A percentile compares a stretch with the other conserved stretches of the same genome.
Evolutionary conservation across 2,329 filamentous ascomycete species (phyloP).

Genomic region (Pseudogymnoascus sp.): DNA sequence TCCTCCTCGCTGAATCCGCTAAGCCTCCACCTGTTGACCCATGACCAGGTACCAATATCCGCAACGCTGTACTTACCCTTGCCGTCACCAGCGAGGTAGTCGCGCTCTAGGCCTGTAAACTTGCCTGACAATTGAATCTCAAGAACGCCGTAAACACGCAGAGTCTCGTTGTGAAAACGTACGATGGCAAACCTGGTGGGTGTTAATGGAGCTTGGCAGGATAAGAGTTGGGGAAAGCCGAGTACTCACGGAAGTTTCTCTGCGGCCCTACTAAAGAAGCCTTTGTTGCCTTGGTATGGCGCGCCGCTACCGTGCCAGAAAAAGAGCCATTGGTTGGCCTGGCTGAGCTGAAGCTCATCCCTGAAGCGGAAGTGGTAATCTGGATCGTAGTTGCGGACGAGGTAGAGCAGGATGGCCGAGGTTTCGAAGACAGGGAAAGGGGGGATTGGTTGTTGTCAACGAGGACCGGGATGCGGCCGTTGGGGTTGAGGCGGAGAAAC

Average conservation of each 20-base stretch:
- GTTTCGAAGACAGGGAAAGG: conserved; percentile 47
- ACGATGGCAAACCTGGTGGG: conserved; percentile 36
- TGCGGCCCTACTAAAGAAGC: conserved; percentile 38
- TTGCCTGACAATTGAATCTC: conserved; percentile 46
- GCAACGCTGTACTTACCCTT: conserved; percentile 48
- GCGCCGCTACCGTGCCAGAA: conserved; percentile 44
- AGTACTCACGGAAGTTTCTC: conserved; percentile 38
- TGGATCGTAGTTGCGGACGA: conserved; percentile 41
- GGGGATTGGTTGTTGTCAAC: conserved; percentile 38
- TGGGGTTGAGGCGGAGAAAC: conserved; percentile 42
- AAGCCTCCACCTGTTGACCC: conserved; percentile 39
- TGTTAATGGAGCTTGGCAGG: conserved; percentile 5
- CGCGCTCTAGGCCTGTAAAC: conserved; percentile 39
- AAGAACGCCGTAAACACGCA: conserved; percentile 46
- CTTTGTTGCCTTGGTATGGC: conserved; percentile 35
- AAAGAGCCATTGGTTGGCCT: conserved; percentile 46
- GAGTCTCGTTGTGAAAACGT: conserved; percentile 44
- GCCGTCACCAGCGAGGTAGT: conserved; percentile 46
- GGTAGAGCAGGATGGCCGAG: conserved; percentile 44
- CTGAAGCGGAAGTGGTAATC: conserved; percentile 44
- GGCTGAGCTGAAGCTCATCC: conserved; percentile 41
- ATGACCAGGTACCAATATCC: conserved; percentile 46
- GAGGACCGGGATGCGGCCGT: conserved; percentile 27
- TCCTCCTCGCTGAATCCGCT: conserved; percentile 40
- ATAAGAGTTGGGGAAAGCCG: not conserved